These are phyloP conservation scores for Vicia sativa DNA, from an alignment of 306 rosid genomes.

Conservation along the genomic window DNA sequence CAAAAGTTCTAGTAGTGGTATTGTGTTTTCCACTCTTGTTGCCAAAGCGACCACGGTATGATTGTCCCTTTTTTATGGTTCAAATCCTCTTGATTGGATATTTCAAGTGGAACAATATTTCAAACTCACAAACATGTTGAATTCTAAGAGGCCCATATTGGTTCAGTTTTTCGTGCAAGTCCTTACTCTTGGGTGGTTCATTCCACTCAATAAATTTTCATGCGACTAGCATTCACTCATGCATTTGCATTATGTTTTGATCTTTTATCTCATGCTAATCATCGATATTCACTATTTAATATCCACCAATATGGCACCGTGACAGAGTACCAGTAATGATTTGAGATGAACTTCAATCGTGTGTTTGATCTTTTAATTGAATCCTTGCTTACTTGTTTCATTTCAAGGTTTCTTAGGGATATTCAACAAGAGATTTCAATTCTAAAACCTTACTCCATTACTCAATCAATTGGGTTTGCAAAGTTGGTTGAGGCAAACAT, in stretches of 20 bases:
- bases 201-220: background rate
- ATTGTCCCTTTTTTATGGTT: background rate
- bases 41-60: background rate
- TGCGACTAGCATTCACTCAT: background rate
- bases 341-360: background rate
- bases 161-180: background rate
- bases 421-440: background rate
- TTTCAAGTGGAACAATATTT: background rate
- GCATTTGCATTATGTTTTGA: background rate
- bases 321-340: background rate
- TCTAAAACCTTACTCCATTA: background rate
- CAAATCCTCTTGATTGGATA: background rate
- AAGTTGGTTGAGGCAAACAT: background rate
- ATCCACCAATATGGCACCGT: background rate
- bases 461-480: background rate
- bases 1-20: background rate
- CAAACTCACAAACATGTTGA: background rate
- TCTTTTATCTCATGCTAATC: background rate
- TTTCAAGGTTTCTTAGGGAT: background rate
- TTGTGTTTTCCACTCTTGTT: background rate
- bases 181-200: background rate
- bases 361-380: too few relatives aligned
- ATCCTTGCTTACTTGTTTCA: background rate
- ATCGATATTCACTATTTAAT: background rate
- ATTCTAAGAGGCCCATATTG: background rate